These are phyloP conservation scores for Suillus tomentosus DNA, from an alignment of 768 basidiomycete species.

Conservation along the genomic window DNA sequence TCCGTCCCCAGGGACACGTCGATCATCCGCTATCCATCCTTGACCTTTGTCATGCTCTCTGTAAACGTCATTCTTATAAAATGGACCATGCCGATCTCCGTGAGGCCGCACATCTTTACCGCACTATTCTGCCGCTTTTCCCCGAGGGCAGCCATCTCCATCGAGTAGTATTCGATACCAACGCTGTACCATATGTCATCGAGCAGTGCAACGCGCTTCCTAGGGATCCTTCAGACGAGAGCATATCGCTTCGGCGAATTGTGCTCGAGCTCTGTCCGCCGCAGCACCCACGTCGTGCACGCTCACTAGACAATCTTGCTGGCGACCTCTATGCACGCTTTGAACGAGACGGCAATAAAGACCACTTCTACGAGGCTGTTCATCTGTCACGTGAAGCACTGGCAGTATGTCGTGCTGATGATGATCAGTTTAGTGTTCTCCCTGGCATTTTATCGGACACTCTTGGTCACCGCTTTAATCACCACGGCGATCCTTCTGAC, in stretches of 20 bases:
- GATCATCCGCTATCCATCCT: neutral
- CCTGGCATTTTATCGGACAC: neutral
- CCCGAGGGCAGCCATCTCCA: neutral
- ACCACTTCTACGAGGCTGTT: neutral
- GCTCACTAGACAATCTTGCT: neutral
- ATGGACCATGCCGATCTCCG: neutral
- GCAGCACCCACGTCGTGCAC: too few species aligned
- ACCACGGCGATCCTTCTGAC: neutral
- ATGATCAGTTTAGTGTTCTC: neutral
- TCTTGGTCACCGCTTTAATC: neutral
- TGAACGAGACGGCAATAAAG: neutral
- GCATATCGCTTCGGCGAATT: neutral
- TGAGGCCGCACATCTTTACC: neutral
- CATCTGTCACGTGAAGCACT: neutral
- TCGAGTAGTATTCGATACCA: neutral
- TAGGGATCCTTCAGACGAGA: neutral
- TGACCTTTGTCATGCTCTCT: neutral
- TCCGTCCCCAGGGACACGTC: neutral
- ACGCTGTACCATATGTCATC: neutral
- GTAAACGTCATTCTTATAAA: neutral
- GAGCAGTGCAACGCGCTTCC: neutral
- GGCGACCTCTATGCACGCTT: neutral
- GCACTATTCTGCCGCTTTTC: neutral
- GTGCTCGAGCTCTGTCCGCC: neutral
- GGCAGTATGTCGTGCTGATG: neutral